Percentiles rank a stretch among this genome's conserved stretches.
phyloP scores from a whole-genome alignment of 768 basidiomycete genomes.

The Suillus luteus region DNA sequence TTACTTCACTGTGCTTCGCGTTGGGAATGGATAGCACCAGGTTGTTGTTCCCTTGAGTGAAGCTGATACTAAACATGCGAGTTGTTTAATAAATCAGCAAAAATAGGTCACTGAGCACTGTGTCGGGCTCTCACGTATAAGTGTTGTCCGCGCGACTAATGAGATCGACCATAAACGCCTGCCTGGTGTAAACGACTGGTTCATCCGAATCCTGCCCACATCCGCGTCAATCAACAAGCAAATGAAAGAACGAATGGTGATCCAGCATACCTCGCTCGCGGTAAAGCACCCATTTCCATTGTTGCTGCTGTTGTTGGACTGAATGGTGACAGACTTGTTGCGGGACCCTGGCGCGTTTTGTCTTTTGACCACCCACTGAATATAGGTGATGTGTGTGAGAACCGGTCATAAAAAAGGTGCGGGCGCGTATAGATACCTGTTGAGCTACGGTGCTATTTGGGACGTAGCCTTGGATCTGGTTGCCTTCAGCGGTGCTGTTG shows the following conservation, averaged over 20 bases:
- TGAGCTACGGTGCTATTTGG: not conserved
- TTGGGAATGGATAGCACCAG: not conserved
- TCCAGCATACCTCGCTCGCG: not conserved
- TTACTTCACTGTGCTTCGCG: not conserved
- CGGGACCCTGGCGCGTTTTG: not conserved
- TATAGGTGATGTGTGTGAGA: not conserved
- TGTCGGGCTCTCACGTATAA: not conserved
- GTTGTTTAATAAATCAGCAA: not conserved
- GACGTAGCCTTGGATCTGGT: not conserved
- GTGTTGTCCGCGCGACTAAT: not conserved
- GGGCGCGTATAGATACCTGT: not conserved
- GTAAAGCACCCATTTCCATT: constrained; percentile 1
- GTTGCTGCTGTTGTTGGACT: not conserved
- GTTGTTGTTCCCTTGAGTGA: not conserved
- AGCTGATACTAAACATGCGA: not conserved
- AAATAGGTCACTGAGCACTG: not conserved
- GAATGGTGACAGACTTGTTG: not conserved
- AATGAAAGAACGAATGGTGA: not conserved
- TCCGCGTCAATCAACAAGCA: not conserved
- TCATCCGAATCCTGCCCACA: not conserved
- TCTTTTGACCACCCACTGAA: not conserved
- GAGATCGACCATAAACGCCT: not conserved
- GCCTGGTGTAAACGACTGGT: not conserved
- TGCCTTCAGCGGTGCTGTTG: not conserved
- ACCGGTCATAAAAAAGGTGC: not conserved